phyloP scores from a whole-genome alignment of 2,329 filamentous ascomycete species.

The Alternaria postmessia region DNA sequence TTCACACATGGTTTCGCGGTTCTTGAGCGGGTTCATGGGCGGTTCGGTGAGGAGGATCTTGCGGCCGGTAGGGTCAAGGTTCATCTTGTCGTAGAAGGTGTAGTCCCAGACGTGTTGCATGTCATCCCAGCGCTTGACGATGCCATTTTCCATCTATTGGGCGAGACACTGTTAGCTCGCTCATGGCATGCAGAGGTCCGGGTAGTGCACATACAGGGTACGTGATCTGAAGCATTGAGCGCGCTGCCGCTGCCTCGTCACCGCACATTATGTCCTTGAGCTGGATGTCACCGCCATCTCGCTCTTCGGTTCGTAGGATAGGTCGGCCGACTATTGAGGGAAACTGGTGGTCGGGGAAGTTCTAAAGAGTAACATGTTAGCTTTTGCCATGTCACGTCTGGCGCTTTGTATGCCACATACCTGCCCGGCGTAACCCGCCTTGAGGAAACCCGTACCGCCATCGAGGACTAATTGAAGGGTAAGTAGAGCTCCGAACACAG shows the following conservation, averaged over 20 bases:
- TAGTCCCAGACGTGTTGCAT: conserved; percentile 99
- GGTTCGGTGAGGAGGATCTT: conserved; percentile 98
- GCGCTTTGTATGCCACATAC: conserved; percentile 54
- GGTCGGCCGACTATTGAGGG: conserved; percentile 97
- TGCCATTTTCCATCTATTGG: conserved; percentile 93
- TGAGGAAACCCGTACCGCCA: conserved; percentile 99
- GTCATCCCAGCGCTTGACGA: conserved; percentile 99
- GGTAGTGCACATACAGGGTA: conserved; percentile 72
- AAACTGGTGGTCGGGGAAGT: conserved; percentile 99
- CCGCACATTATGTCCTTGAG: conserved; percentile 99
- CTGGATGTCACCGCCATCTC: conserved; percentile 72
- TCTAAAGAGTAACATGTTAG: conserved; percentile 60
- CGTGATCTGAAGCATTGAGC: conserved; percentile 97
- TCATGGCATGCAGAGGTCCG: background rate
- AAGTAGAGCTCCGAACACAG: conserved; percentile 32
- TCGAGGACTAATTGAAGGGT: conserved; percentile 79
- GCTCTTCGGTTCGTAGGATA: conserved; percentile 95
- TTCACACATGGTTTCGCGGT: conserved; percentile 97
- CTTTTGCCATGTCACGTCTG: background rate
- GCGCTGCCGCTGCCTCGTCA: conserved; percentile 93
- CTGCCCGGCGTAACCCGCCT: conserved; percentile 97
- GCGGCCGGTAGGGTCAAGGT: conserved; percentile 85
- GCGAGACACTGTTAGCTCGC: conserved; percentile 38
- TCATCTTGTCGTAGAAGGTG: conserved; percentile 97
- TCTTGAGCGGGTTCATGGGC: conserved; percentile 96